phyloP scores from a whole-genome alignment of 1,284 basidiomycete genomes.

The Pholiota adiposa region DNA sequence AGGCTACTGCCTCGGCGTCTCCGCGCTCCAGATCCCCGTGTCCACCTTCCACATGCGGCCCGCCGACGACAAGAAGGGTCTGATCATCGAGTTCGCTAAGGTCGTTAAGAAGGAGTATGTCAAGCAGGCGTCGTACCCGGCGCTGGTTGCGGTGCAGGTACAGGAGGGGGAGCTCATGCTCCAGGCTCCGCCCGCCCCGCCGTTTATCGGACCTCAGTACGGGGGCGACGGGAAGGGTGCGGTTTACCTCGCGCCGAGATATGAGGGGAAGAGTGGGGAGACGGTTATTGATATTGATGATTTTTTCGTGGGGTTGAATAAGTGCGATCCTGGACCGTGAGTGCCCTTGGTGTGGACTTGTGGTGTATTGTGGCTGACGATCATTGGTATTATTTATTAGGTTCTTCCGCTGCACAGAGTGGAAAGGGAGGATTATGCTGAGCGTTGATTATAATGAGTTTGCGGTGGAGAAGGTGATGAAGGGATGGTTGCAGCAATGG shows the following conservation, averaged over 20 bases:
- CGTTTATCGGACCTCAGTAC: constrained; percentile 17
- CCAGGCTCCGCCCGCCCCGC: constrained; percentile 14
- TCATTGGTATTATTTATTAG: not conserved
- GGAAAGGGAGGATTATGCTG: constrained; percentile 22
- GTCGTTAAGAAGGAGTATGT: constrained; percentile 18
- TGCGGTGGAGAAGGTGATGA: constrained; percentile 17
- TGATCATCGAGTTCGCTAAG: constrained; percentile 17
- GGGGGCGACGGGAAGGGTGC: constrained; percentile 19
- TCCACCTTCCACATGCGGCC: constrained; percentile 15
- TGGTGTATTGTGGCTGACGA: not conserved
- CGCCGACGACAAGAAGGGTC: constrained; percentile 13
- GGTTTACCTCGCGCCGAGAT: constrained; percentile 14
- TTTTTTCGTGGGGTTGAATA: constrained; percentile 23
- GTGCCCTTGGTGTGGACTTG: not conserved
- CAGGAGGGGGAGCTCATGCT: constrained; percentile 22
- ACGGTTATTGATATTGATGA: constrained; percentile 21
- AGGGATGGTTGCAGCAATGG: constrained; percentile 19
- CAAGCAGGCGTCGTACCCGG: constrained; percentile 18
- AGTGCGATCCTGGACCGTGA: constrained; percentile 24
- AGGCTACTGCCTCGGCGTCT: constrained; percentile 23
- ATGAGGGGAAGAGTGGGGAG: constrained; percentile 6
- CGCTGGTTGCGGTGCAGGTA: constrained; percentile 20
- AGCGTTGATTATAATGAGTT: constrained; percentile 23
- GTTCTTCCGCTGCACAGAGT: constrained; percentile 23
- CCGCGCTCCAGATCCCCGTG: constrained; percentile 16